These are phyloP conservation scores for Clavispora asparagi DNA, from an alignment of 805 yeast genomes.

Conservation along the genomic window DNA sequence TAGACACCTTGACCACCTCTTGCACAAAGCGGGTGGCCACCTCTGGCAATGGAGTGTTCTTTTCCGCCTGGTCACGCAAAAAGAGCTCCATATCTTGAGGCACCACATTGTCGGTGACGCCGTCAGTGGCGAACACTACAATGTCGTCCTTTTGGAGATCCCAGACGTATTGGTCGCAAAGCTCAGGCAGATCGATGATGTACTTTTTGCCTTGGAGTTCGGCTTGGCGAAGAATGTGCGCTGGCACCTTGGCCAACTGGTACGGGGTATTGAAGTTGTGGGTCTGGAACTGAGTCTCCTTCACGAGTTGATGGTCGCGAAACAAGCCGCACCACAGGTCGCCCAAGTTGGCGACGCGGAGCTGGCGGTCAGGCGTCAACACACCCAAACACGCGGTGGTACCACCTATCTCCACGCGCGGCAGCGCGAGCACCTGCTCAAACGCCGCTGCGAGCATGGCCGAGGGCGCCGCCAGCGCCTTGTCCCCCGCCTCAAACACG, in stretches of 20 bases:
- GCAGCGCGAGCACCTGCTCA: constrained; percentile 43
- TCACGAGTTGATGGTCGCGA: constrained; percentile 55
- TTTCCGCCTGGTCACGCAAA: constrained; percentile 50
- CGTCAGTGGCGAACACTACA: constrained; percentile 86
- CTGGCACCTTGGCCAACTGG: constrained; percentile 83
- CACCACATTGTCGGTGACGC: constrained; percentile 81
- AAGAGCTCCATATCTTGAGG: constrained; percentile 66
- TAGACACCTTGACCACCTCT: constrained; percentile 63
- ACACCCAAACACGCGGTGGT: constrained; percentile 89
- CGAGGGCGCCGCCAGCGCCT: constrained; percentile 33
- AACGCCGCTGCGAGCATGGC: constrained; percentile 55
- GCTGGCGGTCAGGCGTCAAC: constrained; percentile 48
- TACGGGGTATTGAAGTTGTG: constrained; percentile 90
- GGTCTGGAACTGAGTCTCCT: constrained; percentile 71
- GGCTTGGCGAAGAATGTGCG: constrained; percentile 48
- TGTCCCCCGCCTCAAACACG: constrained; percentile 21
- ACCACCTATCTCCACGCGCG: constrained; percentile 80
- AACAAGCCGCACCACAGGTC: constrained; percentile 94
- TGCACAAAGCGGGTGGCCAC: constrained; percentile 54
- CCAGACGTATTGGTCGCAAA: constrained; percentile 63
- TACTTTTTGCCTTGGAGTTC: constrained; percentile 53
- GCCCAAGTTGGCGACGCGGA: constrained; percentile 77
- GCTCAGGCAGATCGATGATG: constrained; percentile 64
- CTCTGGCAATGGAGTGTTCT: constrained; percentile 29
- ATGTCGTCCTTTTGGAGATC: constrained; percentile 68